A percentile compares a stretch with the other conserved stretches of the same genome.
Evolutionary conservation across 768 basidiomycete genomes (phyloP).

Genomic region (Boletus coccyginus): DNA sequence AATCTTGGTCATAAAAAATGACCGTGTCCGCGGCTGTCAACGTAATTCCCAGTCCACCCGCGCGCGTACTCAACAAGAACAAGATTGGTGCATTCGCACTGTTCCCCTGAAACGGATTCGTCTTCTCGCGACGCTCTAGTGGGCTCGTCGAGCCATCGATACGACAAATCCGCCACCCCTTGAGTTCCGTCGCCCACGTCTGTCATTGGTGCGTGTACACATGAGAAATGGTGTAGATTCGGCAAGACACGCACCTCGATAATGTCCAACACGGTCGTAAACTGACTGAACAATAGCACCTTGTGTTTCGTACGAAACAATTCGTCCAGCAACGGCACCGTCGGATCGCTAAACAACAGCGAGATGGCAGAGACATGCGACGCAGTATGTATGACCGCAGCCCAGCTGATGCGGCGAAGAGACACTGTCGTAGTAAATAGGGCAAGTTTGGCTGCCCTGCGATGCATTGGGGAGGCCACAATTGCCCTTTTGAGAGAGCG

Average conservation of each 20-base stretch:
- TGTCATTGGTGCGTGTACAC: not conserved
- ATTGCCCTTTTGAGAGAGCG: too few species aligned
- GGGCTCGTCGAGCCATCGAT: constrained; percentile 89
- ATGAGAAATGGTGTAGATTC: not conserved
- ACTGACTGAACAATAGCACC: constrained; percentile 88
- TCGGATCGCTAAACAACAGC: too few species aligned
- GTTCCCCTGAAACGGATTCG: constrained; percentile 79
- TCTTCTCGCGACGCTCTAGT: constrained; percentile 78
- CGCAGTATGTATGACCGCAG: too few species aligned
- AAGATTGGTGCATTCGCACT: constrained; percentile 61
- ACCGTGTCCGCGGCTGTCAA: constrained; percentile 65
- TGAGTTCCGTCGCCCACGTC: constrained; percentile 64
- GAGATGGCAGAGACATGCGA: too few species aligned
- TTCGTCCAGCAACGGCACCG: too few species aligned
- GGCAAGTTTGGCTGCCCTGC: too few species aligned
- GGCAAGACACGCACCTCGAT: constrained; percentile 63
- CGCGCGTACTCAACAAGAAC: constrained; percentile 90
- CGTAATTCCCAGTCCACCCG: constrained; percentile 96
- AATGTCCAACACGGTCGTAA: constrained; percentile 94
- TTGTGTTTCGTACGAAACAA: too few species aligned
- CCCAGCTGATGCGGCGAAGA: too few species aligned
- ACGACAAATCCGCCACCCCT: constrained; percentile 87
- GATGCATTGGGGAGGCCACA: too few species aligned
- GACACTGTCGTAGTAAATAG: too few species aligned
- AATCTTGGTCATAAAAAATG: constrained; percentile 23